Evolutionary conservation across 192 early-diverging fungal genomes (phyloP).

Genomic region (Lunasporangiospora selenospora): DNA sequence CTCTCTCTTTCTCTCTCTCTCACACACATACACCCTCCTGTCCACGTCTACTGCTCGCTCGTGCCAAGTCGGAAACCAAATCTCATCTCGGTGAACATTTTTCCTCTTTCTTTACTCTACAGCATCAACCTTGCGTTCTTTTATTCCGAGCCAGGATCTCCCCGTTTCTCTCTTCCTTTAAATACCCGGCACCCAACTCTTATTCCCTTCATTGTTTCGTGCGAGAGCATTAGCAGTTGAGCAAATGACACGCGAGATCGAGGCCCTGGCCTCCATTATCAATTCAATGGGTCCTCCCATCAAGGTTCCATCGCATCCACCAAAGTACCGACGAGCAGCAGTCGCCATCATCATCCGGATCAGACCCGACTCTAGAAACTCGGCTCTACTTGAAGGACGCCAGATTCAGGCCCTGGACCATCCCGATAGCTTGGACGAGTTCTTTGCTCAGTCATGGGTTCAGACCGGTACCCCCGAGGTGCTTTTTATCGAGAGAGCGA

Average conservation of each 20-base stretch:
- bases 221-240: too few relatives aligned
- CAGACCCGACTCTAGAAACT: constrained; percentile 42
- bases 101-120: too few relatives aligned
- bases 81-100: too few relatives aligned
- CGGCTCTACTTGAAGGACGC: too few relatives aligned
- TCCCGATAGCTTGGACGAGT: constrained; percentile 9
- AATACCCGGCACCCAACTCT: too few relatives aligned
- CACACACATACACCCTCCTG: background rate
- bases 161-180: too few relatives aligned
- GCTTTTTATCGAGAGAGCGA: constrained; percentile 12
- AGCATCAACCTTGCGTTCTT: too few relatives aligned
- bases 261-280: constrained; percentile 39
- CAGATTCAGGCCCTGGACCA: background rate
- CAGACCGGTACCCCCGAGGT: constrained; percentile 11
- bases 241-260: constrained; percentile 45
- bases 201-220: too few relatives aligned
- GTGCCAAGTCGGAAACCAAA: background rate
- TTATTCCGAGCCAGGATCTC: too few relatives aligned
- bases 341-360: constrained; percentile 53
- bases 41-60: background rate
- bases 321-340: constrained; percentile 48
- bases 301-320: constrained; percentile 37
- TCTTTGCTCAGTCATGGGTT: constrained; percentile 12
- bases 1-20: background rate
- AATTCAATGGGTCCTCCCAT: constrained; percentile 42